Percentiles rank a stretch among this genome's conserved stretches.
These are phyloP conservation scores for Neonothopanus nambi DNA, from an alignment of 1,284 basidiomycete genomes.

Conservation along the genomic window DNA sequence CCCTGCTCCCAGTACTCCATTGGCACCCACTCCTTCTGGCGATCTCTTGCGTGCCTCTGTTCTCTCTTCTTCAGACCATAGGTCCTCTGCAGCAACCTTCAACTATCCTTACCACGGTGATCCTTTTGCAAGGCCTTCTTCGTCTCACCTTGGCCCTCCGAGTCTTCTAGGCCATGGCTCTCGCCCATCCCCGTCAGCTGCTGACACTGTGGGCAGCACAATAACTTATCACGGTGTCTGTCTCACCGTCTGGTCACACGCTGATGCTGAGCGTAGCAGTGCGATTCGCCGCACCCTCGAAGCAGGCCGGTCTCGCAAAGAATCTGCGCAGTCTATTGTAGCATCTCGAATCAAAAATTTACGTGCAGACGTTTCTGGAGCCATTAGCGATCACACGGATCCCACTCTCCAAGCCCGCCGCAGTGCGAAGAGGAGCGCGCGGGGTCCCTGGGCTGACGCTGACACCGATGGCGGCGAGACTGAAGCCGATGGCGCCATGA, in stretches of 20 bases:
- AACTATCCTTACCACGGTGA: constrained; percentile 72
- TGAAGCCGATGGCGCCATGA: constrained; percentile 70
- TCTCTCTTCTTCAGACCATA: constrained; percentile 57
- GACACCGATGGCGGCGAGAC: constrained; percentile 72
- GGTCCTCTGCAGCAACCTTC: constrained; percentile 60
- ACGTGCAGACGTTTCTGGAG: constrained; percentile 50
- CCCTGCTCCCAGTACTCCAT: constrained; percentile 69
- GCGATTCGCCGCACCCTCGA: constrained; percentile 83
- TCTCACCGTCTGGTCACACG: constrained; percentile 92
- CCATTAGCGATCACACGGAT: constrained; percentile 43
- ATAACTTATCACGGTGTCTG: constrained; percentile 88
- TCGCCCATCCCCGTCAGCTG: constrained; percentile 38
- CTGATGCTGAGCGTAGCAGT: constrained; percentile 80
- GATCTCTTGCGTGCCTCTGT: constrained; percentile 74
- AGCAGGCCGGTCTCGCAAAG: constrained; percentile 72
- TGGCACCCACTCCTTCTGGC: constrained; percentile 67
- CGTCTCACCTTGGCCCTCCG: constrained; percentile 74
- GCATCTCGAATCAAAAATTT: constrained; percentile 65
- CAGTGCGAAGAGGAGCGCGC: constrained; percentile 52
- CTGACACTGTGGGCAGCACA: constrained; percentile 47
- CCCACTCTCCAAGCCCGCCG: constrained; percentile 56
- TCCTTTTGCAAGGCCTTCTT: constrained; percentile 73
- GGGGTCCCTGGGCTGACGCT: constrained; percentile 74
- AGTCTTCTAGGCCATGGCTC: constrained; percentile 51
- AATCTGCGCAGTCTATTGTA: constrained; percentile 71